Base-by-base conservation (phyloP, 2,329 filamentous ascomycete genomes). In the Rutstroemia sydowiana region DNA sequence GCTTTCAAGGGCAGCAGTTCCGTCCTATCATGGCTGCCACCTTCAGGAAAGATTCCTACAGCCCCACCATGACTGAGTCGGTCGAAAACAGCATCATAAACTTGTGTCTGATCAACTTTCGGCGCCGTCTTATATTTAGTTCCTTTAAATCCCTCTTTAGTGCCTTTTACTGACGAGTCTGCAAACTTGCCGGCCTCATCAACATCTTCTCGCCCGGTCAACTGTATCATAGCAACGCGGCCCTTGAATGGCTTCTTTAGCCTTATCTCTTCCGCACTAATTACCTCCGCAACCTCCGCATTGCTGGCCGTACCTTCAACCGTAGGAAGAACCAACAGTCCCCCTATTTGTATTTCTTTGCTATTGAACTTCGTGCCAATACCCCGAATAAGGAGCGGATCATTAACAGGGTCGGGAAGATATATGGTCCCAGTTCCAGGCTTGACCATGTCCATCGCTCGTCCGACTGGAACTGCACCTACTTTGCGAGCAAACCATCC, bases 41-140 rank as follows among this genome's bases (percentile, higher is more conserved):
- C 92, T 71, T 97, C 92, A 1, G 92, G 92, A 68, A 97, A 97
- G 65, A 97, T 96, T 56, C 92, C 92, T 53, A 97, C 87, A 66
- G 90, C 95, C 20, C 91, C 92, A 45, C 89, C 90, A 26, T 79
- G 77, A 59, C 84, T 82, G 26, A 97, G 77, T 31, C 88, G 82
- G 56, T 84, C 79, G 69, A 95, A 96, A 11, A 97, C 92, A 20
- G 89, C 87, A 67, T 95, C 83, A 71, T 96, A 97, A 21, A 97
- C 91, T 62, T 88, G 81, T 20, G 85, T 90, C 72, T 97, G 92
- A 67, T 97, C 89, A 42, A 95, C 90, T 65, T 96, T 90, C 1
- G 92, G 91, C 1, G 92, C 90, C 36, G 91, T 75, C 71, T 92
- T 92, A 74, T 85, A 97, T 61, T 84, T 86, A 45, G 82, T 87